Evolutionary conservation across 495 filamentous ascomycete genomes (phyloP).

Genomic region (Rostrohypoxylon terebratum): DNA sequence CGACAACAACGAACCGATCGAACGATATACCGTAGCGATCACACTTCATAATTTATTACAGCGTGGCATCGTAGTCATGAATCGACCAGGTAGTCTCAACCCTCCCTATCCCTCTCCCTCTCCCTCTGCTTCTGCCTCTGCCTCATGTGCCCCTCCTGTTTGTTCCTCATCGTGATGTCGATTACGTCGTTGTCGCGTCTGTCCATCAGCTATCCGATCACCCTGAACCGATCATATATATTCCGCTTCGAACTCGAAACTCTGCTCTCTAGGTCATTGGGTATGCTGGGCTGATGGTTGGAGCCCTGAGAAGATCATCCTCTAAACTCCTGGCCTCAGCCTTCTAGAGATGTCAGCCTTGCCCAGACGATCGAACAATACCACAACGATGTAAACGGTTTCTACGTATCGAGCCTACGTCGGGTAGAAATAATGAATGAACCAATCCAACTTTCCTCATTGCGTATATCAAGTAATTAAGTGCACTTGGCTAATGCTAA

Average conservation of each 20-base stretch:
- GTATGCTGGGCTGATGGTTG: background rate
- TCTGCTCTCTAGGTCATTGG: constrained; percentile 15
- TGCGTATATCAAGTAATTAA: constrained; percentile 5
- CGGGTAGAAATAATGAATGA: constrained; percentile 19
- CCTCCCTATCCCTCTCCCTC: constrained; percentile 47
- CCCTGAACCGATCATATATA: constrained; percentile 9
- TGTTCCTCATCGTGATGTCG: constrained; percentile 43
- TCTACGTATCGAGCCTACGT: constrained; percentile 10
- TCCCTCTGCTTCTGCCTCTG: too few relatives aligned
- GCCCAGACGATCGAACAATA: constrained; percentile 22
- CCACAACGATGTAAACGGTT: constrained; percentile 20
- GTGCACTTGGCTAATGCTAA: constrained; percentile 48
- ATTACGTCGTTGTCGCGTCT: constrained; percentile 36
- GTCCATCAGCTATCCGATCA: constrained; percentile 3
- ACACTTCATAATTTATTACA: constrained; percentile 23
- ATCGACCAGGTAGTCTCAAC: constrained; percentile 66
- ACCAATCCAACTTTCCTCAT: constrained; percentile 9
- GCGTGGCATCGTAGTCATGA: constrained; percentile 58
- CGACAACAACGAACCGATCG: constrained; percentile 27
- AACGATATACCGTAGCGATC: constrained; percentile 17
- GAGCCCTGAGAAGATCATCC: background rate
- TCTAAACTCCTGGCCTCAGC: constrained; percentile 28
- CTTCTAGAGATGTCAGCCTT: constrained; percentile 36
- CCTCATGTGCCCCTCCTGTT: constrained; percentile 51
- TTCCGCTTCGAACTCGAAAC: constrained; percentile 12